phyloP scores from a whole-genome alignment of 805 yeast genomes.

The Jamesozyma spencerorum region DNA sequence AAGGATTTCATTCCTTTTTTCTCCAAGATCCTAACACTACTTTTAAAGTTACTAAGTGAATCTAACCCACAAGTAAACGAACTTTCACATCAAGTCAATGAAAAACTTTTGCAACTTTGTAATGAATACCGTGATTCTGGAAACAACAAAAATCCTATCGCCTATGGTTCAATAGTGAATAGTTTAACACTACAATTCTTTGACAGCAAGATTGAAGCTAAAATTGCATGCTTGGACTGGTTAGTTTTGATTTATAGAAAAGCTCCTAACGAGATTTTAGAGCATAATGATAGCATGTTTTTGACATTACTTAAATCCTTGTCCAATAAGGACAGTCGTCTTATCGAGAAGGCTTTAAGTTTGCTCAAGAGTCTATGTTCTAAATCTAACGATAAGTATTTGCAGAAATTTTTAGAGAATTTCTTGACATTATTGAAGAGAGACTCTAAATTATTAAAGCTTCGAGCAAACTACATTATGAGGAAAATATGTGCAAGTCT shows the following conservation, averaged over 20 bases:
- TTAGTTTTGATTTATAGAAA: constrained; percentile 67
- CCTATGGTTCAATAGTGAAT: constrained; percentile 50
- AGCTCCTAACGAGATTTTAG: constrained; percentile 48
- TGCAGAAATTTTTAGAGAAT: constrained; percentile 64
- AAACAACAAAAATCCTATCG: constrained; percentile 14
- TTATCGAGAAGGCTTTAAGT: constrained; percentile 26
- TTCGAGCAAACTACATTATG: constrained; percentile 73
- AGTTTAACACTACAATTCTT: constrained; percentile 64
- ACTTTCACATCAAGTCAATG: constrained; percentile 48
- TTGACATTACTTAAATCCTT: constrained; percentile 69
- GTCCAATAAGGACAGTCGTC: constrained; percentile 38
- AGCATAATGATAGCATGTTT: constrained; percentile 54
- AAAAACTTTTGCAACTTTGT: constrained; percentile 44
- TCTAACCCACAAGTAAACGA: constrained; percentile 41
- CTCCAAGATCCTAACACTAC: constrained; percentile 63
- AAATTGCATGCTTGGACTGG: constrained; percentile 86
- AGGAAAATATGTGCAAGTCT: constrained; percentile 74
- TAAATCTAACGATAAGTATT: constrained; percentile 54
- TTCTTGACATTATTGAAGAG: constrained; percentile 59
- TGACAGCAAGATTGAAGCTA: constrained; percentile 69
- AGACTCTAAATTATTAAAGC: constrained; percentile 57
- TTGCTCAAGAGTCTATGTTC: constrained; percentile 25
- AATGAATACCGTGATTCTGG: constrained; percentile 20
- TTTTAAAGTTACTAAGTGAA: constrained; percentile 55
- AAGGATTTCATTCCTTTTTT: constrained; percentile 61